Evolutionary conservation across 148 eudicot genomes (phyloP).

Genomic region (Bassia scoparia): DNA sequence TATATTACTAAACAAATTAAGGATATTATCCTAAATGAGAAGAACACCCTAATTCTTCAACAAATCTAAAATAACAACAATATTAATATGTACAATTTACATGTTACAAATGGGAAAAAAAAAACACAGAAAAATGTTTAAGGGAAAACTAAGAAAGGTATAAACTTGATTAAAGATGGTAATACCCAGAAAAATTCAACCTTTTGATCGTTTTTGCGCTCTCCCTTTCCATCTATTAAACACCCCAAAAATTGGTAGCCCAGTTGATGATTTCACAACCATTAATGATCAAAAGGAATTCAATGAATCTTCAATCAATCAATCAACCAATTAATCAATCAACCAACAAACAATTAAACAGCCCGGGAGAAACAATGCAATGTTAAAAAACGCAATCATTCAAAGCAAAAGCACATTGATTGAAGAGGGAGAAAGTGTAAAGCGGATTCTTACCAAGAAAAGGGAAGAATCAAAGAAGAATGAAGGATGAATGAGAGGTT

Average conservation of each 20-base stretch:
- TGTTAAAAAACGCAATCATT: background rate
- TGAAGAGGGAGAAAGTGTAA: slow-evolving; percentile 13
- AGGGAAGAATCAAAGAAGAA: slow-evolving; percentile 61
- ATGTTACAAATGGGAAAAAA: background rate
- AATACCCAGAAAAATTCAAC: slow-evolving; percentile 20
- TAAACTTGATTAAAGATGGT: too few relatives aligned
- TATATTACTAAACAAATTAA: background rate
- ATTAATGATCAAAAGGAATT: slow-evolving; percentile 4
- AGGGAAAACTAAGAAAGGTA: too few relatives aligned
- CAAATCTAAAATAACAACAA: background rate
- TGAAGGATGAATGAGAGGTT: slow-evolving; percentile 31
- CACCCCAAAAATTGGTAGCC: slow-evolving; percentile 1
- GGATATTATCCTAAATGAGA: slow-evolving; percentile 19
- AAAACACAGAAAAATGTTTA: background rate
- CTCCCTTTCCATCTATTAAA: background rate
- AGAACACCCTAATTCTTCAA: slow-evolving; percentile 11
- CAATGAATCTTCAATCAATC: background rate
- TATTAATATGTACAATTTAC: slow-evolving; percentile 10
- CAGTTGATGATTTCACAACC: slow-evolving; percentile 15
- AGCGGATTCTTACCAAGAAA: slow-evolving; percentile 48
- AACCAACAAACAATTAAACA: background rate
- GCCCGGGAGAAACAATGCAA: background rate
- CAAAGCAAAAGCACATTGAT: slow-evolving; percentile 3
- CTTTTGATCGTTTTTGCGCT: background rate
- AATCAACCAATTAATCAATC: background rate